Conservation (phyloP, 345 rosid species). For the Eucalyptus polyanthemos region DNA sequence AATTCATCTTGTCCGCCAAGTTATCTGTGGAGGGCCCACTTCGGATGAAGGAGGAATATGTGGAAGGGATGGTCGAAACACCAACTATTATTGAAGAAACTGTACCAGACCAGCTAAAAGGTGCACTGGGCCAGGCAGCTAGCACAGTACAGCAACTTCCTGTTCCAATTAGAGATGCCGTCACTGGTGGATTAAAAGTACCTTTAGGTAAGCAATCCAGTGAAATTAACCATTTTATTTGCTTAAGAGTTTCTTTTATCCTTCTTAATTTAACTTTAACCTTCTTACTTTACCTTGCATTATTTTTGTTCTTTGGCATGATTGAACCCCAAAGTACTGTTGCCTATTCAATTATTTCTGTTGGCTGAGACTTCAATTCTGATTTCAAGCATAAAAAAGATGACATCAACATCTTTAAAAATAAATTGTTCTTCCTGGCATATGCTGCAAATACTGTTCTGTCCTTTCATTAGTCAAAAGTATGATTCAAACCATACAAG, state of each 20-base stretch:
- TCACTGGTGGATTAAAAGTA: constrained; percentile 59
- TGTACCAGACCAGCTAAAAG: constrained; percentile 77
- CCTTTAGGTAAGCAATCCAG: constrained; percentile 59
- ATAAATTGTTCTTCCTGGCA: background rate
- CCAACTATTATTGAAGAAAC: constrained; percentile 78
- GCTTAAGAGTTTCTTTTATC: background rate
- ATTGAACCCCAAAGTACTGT: background rate
- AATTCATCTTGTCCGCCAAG: constrained; percentile 41
- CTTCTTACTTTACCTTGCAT: background rate
- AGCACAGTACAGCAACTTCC: constrained; percentile 72
- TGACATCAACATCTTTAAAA: background rate
- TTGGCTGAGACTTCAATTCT: background rate
- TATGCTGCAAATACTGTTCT: background rate
- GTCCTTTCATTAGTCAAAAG: background rate
- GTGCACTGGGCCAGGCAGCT: constrained; percentile 61
- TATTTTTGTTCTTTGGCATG: background rate
- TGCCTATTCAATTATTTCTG: background rate
- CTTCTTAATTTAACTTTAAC: background rate
- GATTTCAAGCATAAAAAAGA: background rate
- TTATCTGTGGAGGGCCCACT: constrained; percentile 92
- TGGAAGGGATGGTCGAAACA: constrained; percentile 69
- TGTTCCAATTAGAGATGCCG: constrained; percentile 47
- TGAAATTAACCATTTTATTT: background rate
- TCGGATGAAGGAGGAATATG: constrained; percentile 79
- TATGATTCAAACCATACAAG: background rate